Base-by-base conservation (phyloP, 2,329 filamentous ascomycete genomes). In the Paraphoma sp. region DNA sequence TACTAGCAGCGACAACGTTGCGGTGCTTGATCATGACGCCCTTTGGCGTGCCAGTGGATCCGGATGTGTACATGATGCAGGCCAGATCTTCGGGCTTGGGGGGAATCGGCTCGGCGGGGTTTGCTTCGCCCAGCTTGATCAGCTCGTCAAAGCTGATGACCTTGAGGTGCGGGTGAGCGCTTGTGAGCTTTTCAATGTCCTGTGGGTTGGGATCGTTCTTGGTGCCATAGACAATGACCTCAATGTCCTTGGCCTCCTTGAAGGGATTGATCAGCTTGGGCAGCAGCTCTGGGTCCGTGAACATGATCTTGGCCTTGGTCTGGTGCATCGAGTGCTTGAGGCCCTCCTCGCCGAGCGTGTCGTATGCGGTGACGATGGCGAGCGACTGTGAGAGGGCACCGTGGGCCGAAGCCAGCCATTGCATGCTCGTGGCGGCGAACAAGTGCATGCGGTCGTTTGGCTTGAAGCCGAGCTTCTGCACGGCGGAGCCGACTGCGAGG, bases 311-410 rank as follows among this genome's bases (percentile, higher is more conserved):
- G 50, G 92, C 89, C 60, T 87, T 83, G 51, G 92, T 95, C 79
- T 96, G 91, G 18, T 88, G 83, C 62, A 97, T 85, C 3, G 93
- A 96, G 81, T 96, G 93, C 80, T 89, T 87, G 61, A 97, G 85
- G 45, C 93, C 93, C 60, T 89, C 87, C 69, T 92, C 86, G 51
- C 93, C 93, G 44, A 97, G 88, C 30, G 93, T 96, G 77, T 97
- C 93, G 78, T 97, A 97, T 48, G 93, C 93, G 45, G 94, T 98
- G 48, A 97, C 94, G 65, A 97, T 93, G 56, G 91, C 87, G 75
- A 97, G 87, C 44, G 91, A 93, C 78, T 98, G 94, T 14, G 93
- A 93, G 17, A 88, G 79, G 53, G 86, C 89, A 83, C 84, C 87
- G 75, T 96, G 92, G 45, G 93, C 90, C 69, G 91, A 87, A 52